These are phyloP conservation scores for Immersiporthe knoxdaviesiana DNA, from an alignment of 2,329 filamentous ascomycete species.

Conservation along the genomic window DNA sequence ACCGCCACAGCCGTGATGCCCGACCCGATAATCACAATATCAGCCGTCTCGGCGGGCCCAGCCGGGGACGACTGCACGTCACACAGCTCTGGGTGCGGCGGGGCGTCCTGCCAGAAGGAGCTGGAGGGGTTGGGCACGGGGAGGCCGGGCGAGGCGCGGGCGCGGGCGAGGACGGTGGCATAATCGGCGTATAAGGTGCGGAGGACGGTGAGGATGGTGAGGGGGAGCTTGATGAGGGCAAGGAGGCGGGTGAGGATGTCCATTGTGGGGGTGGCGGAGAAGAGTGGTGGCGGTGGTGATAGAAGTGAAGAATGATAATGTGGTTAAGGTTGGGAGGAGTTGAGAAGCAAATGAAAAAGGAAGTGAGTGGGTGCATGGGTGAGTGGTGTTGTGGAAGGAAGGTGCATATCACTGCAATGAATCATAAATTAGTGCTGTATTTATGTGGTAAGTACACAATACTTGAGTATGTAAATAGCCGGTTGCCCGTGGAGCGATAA, in stretches of 20 bases:
- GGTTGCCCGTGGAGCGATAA: background rate
- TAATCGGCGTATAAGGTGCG: conserved; percentile 24
- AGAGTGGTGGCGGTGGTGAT: too few relatives aligned
- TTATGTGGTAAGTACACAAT: too few relatives aligned
- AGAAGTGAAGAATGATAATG: too few relatives aligned
- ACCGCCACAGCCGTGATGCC: conserved; percentile 55
- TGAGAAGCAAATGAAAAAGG: too few relatives aligned
- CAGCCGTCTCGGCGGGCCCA: conserved; percentile 16
- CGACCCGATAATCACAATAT: conserved; percentile 43
- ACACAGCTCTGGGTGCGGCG: conserved; percentile 48
- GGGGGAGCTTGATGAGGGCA: conserved; percentile 20
- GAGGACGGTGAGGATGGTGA: conserved; percentile 21
- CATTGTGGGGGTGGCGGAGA: conserved; percentile 3
- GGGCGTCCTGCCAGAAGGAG: conserved; percentile 51
- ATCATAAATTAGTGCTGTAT: too few relatives aligned
- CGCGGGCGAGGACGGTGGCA: conserved; percentile 13
- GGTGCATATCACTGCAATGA: too few relatives aligned
- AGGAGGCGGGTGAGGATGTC: conserved; percentile 12
- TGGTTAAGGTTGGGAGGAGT: too few relatives aligned
- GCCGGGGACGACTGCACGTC: conserved; percentile 36
- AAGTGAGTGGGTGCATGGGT: background rate
- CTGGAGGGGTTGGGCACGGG: conserved; percentile 46
- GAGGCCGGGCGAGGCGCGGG: conserved; percentile 40
- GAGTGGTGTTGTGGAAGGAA: background rate
- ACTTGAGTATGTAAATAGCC: background rate